A percentile compares a stretch with the other conserved stretches of the same genome.
phyloP scores from a whole-genome alignment of 1,284 basidiomycete species.

The Microbotryomycetes sp. region DNA sequence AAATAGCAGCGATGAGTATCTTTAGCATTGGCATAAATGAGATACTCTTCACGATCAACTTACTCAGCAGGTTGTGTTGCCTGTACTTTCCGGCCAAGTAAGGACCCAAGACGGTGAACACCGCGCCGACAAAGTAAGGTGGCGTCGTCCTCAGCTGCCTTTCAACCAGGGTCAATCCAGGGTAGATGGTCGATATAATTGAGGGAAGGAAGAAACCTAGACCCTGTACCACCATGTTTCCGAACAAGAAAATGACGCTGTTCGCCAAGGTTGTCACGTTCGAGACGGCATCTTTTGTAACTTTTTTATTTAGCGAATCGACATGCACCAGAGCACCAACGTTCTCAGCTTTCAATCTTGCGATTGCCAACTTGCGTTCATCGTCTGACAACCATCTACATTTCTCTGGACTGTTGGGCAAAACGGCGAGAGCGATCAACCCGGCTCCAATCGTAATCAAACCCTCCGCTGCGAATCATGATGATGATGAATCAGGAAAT shows the following conservation, averaged over 20 bases:
- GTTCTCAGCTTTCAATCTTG: conserved; percentile 42
- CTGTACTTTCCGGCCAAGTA: conserved; percentile 37
- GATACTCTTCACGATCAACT: too few species aligned
- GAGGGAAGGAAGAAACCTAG: conserved; percentile 40
- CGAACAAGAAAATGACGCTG: conserved; percentile 42
- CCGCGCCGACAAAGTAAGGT: conserved; percentile 39
- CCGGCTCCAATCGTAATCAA: conserved; percentile 42
- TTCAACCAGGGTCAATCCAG: conserved; percentile 37
- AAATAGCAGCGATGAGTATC: conserved; percentile 30
- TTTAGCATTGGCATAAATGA: conserved; percentile 21
- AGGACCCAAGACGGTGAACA: conserved; percentile 34
- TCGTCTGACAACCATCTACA: conserved; percentile 41
- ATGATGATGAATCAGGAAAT: too few species aligned
- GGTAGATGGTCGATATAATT: conserved; percentile 43
- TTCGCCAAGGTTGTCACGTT: conserved; percentile 30
- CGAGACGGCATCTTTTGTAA: conserved; percentile 35
- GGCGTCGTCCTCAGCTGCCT: conserved; percentile 43
- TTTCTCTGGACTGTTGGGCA: conserved; percentile 40
- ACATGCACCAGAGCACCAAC: conserved; percentile 38
- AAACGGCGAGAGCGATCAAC: conserved; percentile 38
- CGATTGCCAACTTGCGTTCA: conserved; percentile 38
- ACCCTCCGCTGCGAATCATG: conserved; percentile 39
- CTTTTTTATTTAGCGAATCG: conserved; percentile 35
- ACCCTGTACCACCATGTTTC: conserved; percentile 43
- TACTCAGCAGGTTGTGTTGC: too few species aligned